Evolutionary conservation across 495 filamentous ascomycete species (phyloP).

Genomic region (Achaetomiella virescens): DNA sequence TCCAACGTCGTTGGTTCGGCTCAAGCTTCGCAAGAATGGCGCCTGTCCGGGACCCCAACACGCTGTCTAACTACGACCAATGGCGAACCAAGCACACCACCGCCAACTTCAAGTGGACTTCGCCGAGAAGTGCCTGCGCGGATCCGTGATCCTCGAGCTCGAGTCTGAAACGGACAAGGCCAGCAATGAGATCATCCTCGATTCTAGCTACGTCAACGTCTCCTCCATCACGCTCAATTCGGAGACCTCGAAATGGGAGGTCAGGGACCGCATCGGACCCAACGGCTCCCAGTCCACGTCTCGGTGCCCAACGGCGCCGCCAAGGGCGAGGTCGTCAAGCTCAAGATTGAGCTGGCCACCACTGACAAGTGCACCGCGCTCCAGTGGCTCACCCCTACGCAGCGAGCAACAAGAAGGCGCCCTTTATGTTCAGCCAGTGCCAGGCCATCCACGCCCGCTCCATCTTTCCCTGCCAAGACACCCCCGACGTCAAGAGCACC

Average conservation of each 20-base stretch:
- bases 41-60: conserved; percentile 75
- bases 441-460: conserved; percentile 93
- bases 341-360: conserved; percentile 58
- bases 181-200: conserved; percentile 71
- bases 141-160: conserved; percentile 67
- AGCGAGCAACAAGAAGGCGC: conserved; percentile 86
- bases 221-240: conserved; percentile 57
- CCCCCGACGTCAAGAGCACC: conserved; percentile 87
- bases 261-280: conserved; percentile 62
- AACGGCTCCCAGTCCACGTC: conserved; percentile 75
- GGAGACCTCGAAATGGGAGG: conserved; percentile 54
- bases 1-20: conserved; percentile 25
- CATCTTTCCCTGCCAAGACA: conserved; percentile 94
- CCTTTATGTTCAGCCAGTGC: conserved; percentile 97
- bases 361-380: conserved; percentile 84
- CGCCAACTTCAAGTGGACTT: conserved; percentile 79
- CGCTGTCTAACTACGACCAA: conserved; percentile 81
- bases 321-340: conserved; percentile 55
- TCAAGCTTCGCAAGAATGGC: conserved; percentile 42
- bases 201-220: conserved; percentile 76
- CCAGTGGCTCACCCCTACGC: conserved; percentile 85
- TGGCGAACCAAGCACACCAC: conserved; percentile 76
- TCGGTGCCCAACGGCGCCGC: conserved; percentile 55
- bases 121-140: conserved; percentile 61
- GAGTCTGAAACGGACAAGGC: conserved; percentile 62